Percentiles rank a stretch among this genome's conserved stretches.
phyloP scores from a whole-genome alignment of 257 asterid genomes.

The Solanum pinnatisectum region DNA sequence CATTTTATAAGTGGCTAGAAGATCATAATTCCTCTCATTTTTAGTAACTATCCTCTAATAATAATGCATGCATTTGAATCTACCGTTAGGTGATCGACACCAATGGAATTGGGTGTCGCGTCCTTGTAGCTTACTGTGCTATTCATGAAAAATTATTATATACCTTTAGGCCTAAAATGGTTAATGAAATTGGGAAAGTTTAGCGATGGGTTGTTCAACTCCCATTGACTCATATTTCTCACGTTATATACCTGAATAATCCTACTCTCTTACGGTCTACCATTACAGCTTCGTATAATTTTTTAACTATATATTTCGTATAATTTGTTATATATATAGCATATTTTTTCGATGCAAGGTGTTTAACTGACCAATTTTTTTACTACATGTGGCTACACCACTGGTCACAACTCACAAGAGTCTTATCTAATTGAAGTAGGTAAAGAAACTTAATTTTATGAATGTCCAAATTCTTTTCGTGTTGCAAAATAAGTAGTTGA shows the following conservation, averaged over 20 bases:
- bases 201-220: background rate
- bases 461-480: background rate
- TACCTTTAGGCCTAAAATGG: background rate
- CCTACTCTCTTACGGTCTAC: too few species aligned
- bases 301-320: background rate
- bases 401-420: background rate
- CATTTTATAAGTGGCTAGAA: background rate
- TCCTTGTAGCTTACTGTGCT: background rate
- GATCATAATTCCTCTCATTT: background rate
- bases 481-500: conserved; percentile 1
- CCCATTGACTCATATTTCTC: background rate
- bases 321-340: background rate
- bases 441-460: background rate
- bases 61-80: background rate
- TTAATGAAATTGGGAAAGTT: background rate
- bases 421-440: background rate
- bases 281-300: background rate
- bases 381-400: background rate
- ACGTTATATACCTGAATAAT: background rate
- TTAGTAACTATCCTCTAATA: background rate
- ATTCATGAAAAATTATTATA: background rate
- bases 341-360: background rate
- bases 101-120: background rate
- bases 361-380: background rate
- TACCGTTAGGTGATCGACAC: background rate